Percentiles rank a stretch among this genome's conserved stretches.
phyloP scores from a whole-genome alignment of 345 rosid genomes.

The Streptanthus diversifolius region DNA sequence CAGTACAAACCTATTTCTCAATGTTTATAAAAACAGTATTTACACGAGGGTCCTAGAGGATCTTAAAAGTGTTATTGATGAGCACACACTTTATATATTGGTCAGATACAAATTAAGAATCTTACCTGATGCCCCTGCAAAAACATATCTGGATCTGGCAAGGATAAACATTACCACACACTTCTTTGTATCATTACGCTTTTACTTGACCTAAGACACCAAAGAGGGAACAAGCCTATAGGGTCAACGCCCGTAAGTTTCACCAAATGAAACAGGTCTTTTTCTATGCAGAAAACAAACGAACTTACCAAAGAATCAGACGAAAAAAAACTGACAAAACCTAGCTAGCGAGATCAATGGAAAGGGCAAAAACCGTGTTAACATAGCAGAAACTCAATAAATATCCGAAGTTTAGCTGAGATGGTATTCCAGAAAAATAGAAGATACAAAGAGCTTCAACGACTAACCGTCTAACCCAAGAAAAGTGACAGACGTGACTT shows the following conservation, averaged over 20 bases:
- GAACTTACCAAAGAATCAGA: not conserved
- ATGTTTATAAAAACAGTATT: too few relatives aligned
- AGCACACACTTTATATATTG: not conserved
- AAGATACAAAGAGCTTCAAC: slow-evolving; percentile 4
- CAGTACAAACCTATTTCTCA: too few relatives aligned
- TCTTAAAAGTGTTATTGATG: too few relatives aligned
- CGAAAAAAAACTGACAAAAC: not conserved
- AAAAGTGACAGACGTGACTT: not conserved
- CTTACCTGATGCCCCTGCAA: not conserved
- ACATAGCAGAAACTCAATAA: not conserved
- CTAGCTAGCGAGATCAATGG: not conserved
- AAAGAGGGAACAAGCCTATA: not conserved
- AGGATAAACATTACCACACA: not conserved
- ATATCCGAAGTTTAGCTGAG: not conserved
- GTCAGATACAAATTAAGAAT: too few relatives aligned
- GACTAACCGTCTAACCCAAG: not conserved
- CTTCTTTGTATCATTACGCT: not conserved
- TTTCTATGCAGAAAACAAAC: not conserved
- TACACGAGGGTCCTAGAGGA: too few relatives aligned
- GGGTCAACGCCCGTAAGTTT: not conserved
- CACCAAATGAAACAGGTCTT: not conserved
- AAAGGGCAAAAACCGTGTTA: not conserved
- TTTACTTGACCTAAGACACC: not conserved
- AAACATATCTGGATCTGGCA: not conserved
- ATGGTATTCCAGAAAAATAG: not conserved